phyloP scores from a whole-genome alignment of 108 stramenopile genomes.

The Fragilaria crotonensis region DNA sequence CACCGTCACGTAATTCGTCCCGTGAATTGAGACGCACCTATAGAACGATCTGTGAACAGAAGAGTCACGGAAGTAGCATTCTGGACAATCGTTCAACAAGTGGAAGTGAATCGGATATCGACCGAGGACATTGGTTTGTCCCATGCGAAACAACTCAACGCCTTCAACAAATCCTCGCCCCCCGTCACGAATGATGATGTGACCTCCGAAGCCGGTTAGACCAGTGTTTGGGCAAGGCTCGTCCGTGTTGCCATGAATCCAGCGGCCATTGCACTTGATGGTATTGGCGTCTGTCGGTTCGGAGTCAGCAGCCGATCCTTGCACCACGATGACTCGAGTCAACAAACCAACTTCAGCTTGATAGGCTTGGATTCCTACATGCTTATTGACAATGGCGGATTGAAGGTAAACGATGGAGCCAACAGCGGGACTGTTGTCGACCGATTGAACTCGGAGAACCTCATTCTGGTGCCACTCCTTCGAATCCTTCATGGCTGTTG shows the following conservation, averaged over 20 bases:
- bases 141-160: slow-evolving; percentile 40
- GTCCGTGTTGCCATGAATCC: slow-evolving; percentile 5
- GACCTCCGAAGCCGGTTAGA: slow-evolving; percentile 43
- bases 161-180: slow-evolving; percentile 28
- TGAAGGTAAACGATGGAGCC: slow-evolving; percentile 22
- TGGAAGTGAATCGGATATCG: slow-evolving; percentile 48
- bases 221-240: slow-evolving; percentile 23
- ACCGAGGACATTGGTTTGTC: slow-evolving; percentile 44
- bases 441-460: slow-evolving; percentile 14
- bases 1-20: slow-evolving; percentile 18
- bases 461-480: slow-evolving; percentile 27
- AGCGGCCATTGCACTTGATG: slow-evolving; percentile 10
- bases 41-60: slow-evolving; percentile 33
- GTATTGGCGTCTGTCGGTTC: slow-evolving; percentile 34
- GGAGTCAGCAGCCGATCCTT: slow-evolving; percentile 26
- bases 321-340: slow-evolving; percentile 34
- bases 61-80: slow-evolving; percentile 32
- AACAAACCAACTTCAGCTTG: slow-evolving; percentile 50
- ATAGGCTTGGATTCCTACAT: slow-evolving; percentile 32
- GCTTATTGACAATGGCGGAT: slow-evolving; percentile 15
- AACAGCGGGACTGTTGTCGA: slow-evolving; percentile 11
- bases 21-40: slow-evolving; percentile 43
- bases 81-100: slow-evolving; percentile 16
- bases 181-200: slow-evolving; percentile 22
- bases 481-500: slow-evolving; percentile 26